These are phyloP conservation scores for Termitomyces sp. DNA, from an alignment of 768 basidiomycete genomes.

Conservation along the genomic window DNA sequence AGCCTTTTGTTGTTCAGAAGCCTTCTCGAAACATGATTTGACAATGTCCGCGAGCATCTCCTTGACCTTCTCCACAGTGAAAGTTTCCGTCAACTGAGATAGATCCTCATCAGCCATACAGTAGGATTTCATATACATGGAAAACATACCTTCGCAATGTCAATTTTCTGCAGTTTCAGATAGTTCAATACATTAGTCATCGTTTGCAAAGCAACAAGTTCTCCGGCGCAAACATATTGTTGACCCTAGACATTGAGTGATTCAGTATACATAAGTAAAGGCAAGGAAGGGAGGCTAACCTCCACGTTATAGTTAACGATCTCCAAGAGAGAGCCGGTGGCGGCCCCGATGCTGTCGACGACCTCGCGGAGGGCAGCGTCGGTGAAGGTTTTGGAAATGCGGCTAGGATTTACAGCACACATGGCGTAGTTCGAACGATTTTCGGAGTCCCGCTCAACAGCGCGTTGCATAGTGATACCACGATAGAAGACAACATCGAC, in stretches of 20 bases:
- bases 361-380: conserved; percentile 96
- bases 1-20: conserved; percentile 71
- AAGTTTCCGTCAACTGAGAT: conserved; percentile 77
- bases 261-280: conserved; percentile 1
- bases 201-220: conserved; percentile 87
- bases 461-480: conserved; percentile 99
- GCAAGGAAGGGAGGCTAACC: conserved; percentile 36
- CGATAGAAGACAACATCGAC: conserved; percentile 99
- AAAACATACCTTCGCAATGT: conserved; percentile 68
- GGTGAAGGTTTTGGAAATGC: conserved; percentile 91
- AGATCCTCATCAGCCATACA: background rate
- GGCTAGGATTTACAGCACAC: conserved; percentile 98
- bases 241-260: conserved; percentile 61
- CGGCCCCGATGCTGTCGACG: conserved; percentile 82
- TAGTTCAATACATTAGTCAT: conserved; percentile 97
- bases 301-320: conserved; percentile 97
- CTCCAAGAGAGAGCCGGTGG: conserved; percentile 82
- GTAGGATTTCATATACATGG: background rate
- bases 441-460: conserved; percentile 90
- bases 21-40: conserved; percentile 71
- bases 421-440: conserved; percentile 97
- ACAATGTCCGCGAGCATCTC: conserved; percentile 95
- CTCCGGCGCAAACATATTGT: conserved; percentile 99
- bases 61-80: conserved; percentile 89
- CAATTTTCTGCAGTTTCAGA: conserved; percentile 94